Conservation (phyloP, 805 yeast genomes). For the Candida nemodendra region DNA sequence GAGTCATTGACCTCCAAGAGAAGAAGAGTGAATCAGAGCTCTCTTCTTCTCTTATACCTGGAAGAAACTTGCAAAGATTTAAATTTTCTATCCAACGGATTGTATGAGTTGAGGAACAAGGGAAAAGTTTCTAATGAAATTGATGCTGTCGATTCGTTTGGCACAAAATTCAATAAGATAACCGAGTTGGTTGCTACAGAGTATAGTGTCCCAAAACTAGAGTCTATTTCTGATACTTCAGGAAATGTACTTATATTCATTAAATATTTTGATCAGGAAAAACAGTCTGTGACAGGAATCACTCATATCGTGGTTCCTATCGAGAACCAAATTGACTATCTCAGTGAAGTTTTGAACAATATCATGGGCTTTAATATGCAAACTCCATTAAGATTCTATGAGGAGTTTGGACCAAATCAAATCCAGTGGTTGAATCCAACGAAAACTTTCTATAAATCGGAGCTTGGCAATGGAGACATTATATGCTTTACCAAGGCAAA, state of each 20-base stretch:
- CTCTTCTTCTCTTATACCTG: conserved; percentile 53
- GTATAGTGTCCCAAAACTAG: conserved; percentile 20
- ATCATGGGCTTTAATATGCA: conserved; percentile 40
- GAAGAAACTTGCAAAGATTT: conserved; percentile 55
- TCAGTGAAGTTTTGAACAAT: conserved; percentile 41
- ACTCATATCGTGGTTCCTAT: conserved; percentile 55
- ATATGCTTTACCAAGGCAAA: conserved; percentile 35
- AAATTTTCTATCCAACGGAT: conserved; percentile 29
- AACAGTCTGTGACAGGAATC: conserved; percentile 60
- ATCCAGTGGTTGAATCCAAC: conserved; percentile 43
- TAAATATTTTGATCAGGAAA: conserved; percentile 39
- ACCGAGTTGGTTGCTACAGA: conserved; percentile 13
- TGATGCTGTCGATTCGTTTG: conserved; percentile 5
- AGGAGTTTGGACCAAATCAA: conserved; percentile 58
- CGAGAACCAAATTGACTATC: conserved; percentile 41
- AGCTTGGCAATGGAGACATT: conserved; percentile 69
- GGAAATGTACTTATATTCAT: conserved; percentile 26
- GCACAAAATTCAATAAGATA: conserved; percentile 11
- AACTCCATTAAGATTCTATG: conserved; percentile 43
- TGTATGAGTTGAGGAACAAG: conserved; percentile 12
- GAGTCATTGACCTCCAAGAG: conserved; percentile 23
- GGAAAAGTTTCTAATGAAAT: conserved; percentile 7
- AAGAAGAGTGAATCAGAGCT: conserved; percentile 45
- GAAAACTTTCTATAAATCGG: conserved; percentile 52
- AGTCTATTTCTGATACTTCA: conserved; percentile 20